A percentile compares a stretch with the other conserved stretches of the same genome.
Evolutionary conservation across 768 basidiomycete species (phyloP).

Genomic region (Roridomyces roridus): DNA sequence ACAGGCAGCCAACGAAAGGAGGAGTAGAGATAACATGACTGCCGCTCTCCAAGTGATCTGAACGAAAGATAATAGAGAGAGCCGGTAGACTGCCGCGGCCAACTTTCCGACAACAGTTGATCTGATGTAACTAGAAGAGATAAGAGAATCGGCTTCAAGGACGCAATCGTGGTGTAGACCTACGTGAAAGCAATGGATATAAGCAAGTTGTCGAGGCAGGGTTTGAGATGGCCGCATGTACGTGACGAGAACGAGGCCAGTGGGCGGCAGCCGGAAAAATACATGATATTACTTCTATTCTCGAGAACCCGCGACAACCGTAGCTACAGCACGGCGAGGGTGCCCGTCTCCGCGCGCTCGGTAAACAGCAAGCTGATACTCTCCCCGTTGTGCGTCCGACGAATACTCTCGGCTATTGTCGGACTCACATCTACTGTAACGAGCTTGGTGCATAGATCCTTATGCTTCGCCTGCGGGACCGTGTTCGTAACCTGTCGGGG

Average conservation of each 20-base stretch:
- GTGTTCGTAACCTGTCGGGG: constrained; percentile 86
- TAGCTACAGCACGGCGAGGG: constrained; percentile 43
- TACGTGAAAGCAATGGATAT: no score
- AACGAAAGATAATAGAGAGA: no score
- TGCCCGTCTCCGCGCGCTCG: constrained; percentile 71
- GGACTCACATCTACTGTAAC: constrained; percentile 90
- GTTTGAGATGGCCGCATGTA: no score
- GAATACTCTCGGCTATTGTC: constrained; percentile 94
- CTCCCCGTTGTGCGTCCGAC: constrained; percentile 93
- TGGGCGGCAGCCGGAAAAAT: no score
- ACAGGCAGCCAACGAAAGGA: not conserved
- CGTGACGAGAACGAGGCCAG: no score
- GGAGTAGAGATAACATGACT: constrained; percentile 13
- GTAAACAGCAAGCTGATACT: constrained; percentile 89
- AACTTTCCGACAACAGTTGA: no score
- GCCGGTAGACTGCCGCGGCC: no score
- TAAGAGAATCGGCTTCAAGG: no score
- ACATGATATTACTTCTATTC: not conserved
- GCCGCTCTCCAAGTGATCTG: no score
- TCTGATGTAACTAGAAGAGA: no score
- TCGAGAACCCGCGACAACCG: not conserved
- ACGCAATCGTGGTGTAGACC: no score
- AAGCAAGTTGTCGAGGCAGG: no score
- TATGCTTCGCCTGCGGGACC: constrained; percentile 81
- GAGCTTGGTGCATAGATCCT: constrained; percentile 71